A percentile compares a stretch with the other conserved stretches of the same genome.
Conservation (phyloP, 768 basidiomycete species). For the Suillus hirtellus region DNA sequence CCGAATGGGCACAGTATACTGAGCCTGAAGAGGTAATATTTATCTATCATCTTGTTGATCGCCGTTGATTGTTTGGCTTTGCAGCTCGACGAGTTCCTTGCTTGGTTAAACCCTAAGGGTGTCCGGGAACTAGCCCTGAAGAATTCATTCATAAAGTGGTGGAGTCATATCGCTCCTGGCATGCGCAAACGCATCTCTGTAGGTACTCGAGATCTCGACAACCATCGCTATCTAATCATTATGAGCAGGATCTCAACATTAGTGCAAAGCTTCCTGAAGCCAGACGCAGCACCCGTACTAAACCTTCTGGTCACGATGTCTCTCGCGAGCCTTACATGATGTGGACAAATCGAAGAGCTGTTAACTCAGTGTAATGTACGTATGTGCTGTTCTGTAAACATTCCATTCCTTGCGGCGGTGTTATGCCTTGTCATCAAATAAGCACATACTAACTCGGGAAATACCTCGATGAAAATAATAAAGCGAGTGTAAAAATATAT, state of each 20-base stretch:
- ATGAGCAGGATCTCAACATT: constrained; percentile 62
- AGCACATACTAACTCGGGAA: no score
- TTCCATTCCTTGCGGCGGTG: neutral
- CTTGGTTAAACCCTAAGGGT: constrained; percentile 93
- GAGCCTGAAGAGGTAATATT: constrained; percentile 76
- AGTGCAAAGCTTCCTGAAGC: constrained; percentile 76
- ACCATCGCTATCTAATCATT: constrained; percentile 14
- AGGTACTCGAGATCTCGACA: constrained; percentile 31
- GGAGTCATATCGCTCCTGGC: constrained; percentile 78
- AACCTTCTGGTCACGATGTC: constrained; percentile 60
- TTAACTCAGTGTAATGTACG: constrained; percentile 34
- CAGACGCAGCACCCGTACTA: constrained; percentile 73
- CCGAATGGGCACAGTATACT: constrained; percentile 92
- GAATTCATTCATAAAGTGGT: constrained; percentile 78
- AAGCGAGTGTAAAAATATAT: no score
- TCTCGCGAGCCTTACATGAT: constrained; percentile 83
- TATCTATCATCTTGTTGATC: neutral
- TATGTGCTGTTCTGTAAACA: constrained; percentile 4
- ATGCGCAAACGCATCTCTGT: constrained; percentile 76
- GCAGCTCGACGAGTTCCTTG: constrained; percentile 79
- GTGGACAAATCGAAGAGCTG: constrained; percentile 82
- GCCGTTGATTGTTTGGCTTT: constrained; percentile 16
- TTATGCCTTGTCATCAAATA: neutral
- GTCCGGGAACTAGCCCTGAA: constrained; percentile 83
- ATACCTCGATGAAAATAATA: no score